Evolutionary conservation across 1,284 basidiomycete genomes (phyloP), one percentile per base, ranked within the genome.

Genomic region (Trametes pubescens): DNA sequence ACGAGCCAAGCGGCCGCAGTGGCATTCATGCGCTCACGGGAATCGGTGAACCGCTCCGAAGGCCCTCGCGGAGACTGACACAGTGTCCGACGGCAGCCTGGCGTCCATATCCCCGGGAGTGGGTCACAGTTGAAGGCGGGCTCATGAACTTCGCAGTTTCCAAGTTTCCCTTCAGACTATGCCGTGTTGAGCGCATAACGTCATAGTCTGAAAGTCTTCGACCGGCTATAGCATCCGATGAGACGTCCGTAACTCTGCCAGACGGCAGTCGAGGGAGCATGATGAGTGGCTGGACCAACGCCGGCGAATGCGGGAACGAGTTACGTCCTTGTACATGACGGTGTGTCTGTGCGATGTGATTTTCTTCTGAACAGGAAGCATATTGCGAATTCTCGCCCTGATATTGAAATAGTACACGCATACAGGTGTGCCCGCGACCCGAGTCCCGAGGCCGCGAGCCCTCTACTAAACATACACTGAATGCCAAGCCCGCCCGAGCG

Each of bases 401-500:
- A 47, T 1, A 51, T 29, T 51, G 44, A 51, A 40, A 49, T 51
- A 51, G 54, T 32, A 40, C n/a, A 51, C 29, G 40, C 35, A 51
- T 58, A 58, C 37, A 49, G 10, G 26, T 18, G 46, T 24, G 18
- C 18, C 26, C 32, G 16, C 2, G 40, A 24, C 18, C 26, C 32
- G 16, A 16, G 40, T 18, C 40, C 40, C 16, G 40, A 16, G 40
- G 40, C 40, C 40, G 37, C 40, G 40, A 16, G 40, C 16, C 40
- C 18, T 43, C 40, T 43, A 16, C 35, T 11, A 8, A 22, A 40
- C 46, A 34, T 43, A 54, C 52, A 49, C 7, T 26, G 35, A 49
- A 11, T 26, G 35, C 52, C 44, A 40, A 49, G 52, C 51, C 51
- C 48, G 18, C n/a, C 51, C n/a, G 46, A 7, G 37, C 54, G 34